A percentile compares a stretch with the other conserved stretches of the same genome.
These are phyloP conservation scores for Annulohypoxylon nitens DNA, from an alignment of 495 filamentous ascomycete species.

Conservation along the genomic window DNA sequence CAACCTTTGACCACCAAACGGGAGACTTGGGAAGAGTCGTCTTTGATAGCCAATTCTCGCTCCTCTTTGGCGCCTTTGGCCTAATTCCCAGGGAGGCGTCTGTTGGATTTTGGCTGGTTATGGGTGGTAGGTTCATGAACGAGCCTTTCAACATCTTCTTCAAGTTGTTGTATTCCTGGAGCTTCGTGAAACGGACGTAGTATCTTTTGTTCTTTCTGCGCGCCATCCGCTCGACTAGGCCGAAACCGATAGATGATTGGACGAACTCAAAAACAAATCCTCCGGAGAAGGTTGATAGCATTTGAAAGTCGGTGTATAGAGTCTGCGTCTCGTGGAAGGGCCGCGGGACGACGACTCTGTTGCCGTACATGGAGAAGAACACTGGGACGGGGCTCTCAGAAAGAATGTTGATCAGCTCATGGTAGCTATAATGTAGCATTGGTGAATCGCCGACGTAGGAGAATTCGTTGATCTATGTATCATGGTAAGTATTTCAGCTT, in stretches of 20 bases:
- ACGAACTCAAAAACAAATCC: constrained; percentile 85
- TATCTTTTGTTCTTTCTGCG: constrained; percentile 65
- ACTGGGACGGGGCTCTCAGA: constrained; percentile 73
- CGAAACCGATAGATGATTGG: constrained; percentile 73
- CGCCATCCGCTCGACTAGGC: constrained; percentile 42
- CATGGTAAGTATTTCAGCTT: not conserved
- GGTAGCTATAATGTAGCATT: constrained; percentile 69
- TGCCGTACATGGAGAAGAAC: constrained; percentile 84
- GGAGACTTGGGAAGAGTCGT: not conserved
- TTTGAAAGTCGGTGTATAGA: constrained; percentile 68
- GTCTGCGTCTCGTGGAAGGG: constrained; percentile 72
- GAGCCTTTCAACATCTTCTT: constrained; percentile 48
- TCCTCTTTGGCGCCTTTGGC: constrained; percentile 3
- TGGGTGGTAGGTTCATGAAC: not conserved
- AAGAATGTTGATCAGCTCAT: constrained; percentile 65
- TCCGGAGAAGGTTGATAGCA: constrained; percentile 77
- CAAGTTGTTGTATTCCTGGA: constrained; percentile 72
- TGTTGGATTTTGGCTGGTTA: not conserved
- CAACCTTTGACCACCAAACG: constrained; percentile 21
- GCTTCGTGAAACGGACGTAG: constrained; percentile 60
- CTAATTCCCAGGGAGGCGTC: not conserved
- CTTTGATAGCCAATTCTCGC: not conserved
- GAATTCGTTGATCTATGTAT: constrained; percentile 78
- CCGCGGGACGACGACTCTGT: constrained; percentile 68
- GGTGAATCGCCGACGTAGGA: constrained; percentile 75